Percentiles rank a stretch among this genome's conserved stretches.
phyloP scores from a whole-genome alignment of 2,329 filamentous ascomycete species.

The Pseudogymnoascus pannorum region DNA sequence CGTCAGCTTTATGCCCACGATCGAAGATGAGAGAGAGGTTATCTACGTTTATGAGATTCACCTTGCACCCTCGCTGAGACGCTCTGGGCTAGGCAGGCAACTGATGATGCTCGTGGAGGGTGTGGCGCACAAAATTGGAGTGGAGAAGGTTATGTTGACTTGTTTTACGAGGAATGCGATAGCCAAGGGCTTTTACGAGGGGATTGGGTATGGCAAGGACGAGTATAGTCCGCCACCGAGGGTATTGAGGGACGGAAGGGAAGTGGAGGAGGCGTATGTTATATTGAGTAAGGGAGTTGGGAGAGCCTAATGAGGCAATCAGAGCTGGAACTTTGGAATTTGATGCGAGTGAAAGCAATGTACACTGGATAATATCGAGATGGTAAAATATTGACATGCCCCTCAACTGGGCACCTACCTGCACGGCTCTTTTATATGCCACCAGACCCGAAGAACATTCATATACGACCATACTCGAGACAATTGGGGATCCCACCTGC shows the following conservation, averaged over 20 bases:
- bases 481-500: too few relatives aligned
- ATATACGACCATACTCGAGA: too few relatives aligned
- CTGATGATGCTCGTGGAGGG: constrained; percentile 51
- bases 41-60: constrained; percentile 78
- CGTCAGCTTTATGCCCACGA: constrained; percentile 64
- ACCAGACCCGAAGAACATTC: too few relatives aligned
- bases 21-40: constrained; percentile 57
- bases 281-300: constrained; percentile 47
- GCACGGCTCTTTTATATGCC: too few relatives aligned
- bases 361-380: too few relatives aligned
- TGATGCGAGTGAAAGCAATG: neutral
- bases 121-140: constrained; percentile 46
- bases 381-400: too few relatives aligned
- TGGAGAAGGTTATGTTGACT: constrained; percentile 66
- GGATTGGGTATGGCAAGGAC: constrained; percentile 50
- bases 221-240: constrained; percentile 47
- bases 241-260: constrained; percentile 46
- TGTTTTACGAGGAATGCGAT: constrained; percentile 57
- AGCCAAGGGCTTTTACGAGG: constrained; percentile 54
- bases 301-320: neutral
- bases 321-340: neutral
- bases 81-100: constrained; percentile 54
- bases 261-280: constrained; percentile 49
- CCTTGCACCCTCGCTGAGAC: constrained; percentile 47
- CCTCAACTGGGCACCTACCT: too few relatives aligned